Percentiles rank a stretch among this genome's conserved stretches.
Evolutionary conservation across 305 asterid species (phyloP).

Genomic region (Fraxinus paxiana): DNA sequence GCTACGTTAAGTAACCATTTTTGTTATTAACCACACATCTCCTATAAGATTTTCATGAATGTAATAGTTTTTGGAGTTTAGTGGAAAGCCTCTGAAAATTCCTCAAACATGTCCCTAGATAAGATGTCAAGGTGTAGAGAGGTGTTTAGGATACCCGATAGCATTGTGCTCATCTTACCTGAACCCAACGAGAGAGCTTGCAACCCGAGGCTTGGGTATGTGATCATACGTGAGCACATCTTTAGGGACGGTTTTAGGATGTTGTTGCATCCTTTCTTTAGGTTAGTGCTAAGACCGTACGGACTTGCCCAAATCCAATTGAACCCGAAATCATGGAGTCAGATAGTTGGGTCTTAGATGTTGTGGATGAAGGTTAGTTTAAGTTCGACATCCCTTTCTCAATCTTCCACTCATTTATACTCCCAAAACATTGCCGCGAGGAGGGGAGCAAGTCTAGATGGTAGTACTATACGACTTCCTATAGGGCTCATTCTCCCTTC

Average conservation of each 20-base stretch:
- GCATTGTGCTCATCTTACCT: not conserved
- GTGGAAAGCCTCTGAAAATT: not conserved
- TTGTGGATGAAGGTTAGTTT: not conserved
- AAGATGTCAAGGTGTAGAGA: not conserved
- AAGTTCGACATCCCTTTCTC: not conserved
- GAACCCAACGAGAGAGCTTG: too few relatives aligned
- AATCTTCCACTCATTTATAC: not conserved
- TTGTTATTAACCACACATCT: not conserved
- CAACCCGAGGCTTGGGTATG: not conserved
- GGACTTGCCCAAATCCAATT: not conserved
- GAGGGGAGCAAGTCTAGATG: too few relatives aligned
- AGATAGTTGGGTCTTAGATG: not conserved
- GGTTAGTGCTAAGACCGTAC: not conserved
- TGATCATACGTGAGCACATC: too few relatives aligned
- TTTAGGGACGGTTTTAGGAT: not conserved
- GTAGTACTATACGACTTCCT: not conserved
- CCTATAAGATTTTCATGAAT: not conserved
- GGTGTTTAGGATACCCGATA: not conserved
- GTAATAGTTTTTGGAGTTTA: not conserved
- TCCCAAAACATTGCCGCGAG: too few relatives aligned
- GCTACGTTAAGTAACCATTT: not conserved
- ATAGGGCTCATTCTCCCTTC: too few relatives aligned
- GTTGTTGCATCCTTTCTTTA: not conserved
- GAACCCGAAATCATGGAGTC: not conserved
- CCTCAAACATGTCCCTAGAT: not conserved